Conservation (phyloP, 2,329 filamentous ascomycete genomes). For the Ophidiomyces ophidiicola region DNA sequence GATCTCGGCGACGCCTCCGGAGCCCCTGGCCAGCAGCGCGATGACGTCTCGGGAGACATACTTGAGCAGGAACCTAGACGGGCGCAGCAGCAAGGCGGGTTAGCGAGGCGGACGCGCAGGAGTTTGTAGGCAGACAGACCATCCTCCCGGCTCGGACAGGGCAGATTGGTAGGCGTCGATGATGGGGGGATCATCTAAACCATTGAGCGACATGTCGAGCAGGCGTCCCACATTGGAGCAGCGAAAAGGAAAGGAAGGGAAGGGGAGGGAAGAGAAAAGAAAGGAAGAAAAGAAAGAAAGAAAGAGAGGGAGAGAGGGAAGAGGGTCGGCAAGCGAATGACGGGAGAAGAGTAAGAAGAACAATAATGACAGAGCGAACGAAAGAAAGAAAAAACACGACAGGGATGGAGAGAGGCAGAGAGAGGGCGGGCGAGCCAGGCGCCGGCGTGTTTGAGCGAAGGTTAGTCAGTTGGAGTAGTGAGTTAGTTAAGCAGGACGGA, state of each 20-base stretch:
- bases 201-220: slow-evolving; percentile 77
- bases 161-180: slow-evolving; percentile 74
- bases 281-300: slow-evolving; percentile 5
- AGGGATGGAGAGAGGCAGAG: too few species aligned
- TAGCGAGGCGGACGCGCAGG: too few species aligned
- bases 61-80: slow-evolving; percentile 76
- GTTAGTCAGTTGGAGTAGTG: too few species aligned
- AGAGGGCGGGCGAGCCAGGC: too few species aligned
- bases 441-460: too few species aligned
- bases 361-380: slow-evolving; percentile 13
- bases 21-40: slow-evolving; percentile 62
- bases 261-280: slow-evolving; percentile 4
- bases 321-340: too few species aligned
- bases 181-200: slow-evolving; percentile 69
- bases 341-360: slow-evolving; percentile 12
- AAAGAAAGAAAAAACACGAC: too few species aligned
- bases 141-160: slow-evolving; percentile 76
- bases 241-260: slow-evolving; percentile 3
- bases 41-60: slow-evolving; percentile 84
- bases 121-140: slow-evolving; percentile 48
- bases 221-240: slow-evolving; percentile 16
- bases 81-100: slow-evolving; percentile 15
- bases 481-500: too few species aligned
- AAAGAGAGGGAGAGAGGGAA: slow-evolving; percentile 11
- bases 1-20: slow-evolving; percentile 71